A percentile compares a stretch with the other conserved stretches of the same genome.
These are phyloP conservation scores for Neonectria faginata DNA, from an alignment of 2,329 filamentous ascomycete genomes.

Conservation along the genomic window DNA sequence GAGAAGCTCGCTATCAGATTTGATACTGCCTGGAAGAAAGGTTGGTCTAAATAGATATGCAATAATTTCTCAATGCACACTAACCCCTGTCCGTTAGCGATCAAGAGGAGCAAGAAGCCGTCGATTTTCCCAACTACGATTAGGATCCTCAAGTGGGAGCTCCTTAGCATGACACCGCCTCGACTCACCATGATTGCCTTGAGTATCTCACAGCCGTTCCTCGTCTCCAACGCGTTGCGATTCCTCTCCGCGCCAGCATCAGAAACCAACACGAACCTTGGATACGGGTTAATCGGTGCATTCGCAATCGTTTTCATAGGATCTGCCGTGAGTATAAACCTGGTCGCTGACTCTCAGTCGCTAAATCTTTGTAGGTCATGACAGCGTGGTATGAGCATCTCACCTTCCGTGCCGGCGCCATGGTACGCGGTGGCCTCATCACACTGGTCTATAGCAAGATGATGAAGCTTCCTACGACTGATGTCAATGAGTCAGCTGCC, in stretches of 20 bases:
- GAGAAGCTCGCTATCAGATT: constrained; percentile 44
- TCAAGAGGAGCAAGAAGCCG: constrained; percentile 34
- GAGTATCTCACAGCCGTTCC: constrained; percentile 49
- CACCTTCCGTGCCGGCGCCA: constrained; percentile 46
- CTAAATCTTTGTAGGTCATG: constrained; percentile 32
- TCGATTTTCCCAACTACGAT: constrained; percentile 46
- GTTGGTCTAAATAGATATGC: constrained; percentile 15
- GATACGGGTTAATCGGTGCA: constrained; percentile 49
- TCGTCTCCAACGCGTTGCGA: constrained; percentile 44
- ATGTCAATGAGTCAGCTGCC: constrained; percentile 46
- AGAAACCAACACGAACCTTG: constrained; percentile 42
- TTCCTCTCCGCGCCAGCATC: constrained; percentile 44
- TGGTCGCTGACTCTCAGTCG: background rate
- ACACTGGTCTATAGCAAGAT: constrained; percentile 48
- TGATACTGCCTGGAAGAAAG: constrained; percentile 39
- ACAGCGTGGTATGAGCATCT: constrained; percentile 52
- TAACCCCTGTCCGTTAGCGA: constrained; percentile 26
- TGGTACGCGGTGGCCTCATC: constrained; percentile 49
- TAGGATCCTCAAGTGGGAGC: constrained; percentile 45
- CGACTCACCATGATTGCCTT: constrained; percentile 46
- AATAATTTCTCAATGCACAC: background rate
- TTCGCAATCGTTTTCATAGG: constrained; percentile 50
- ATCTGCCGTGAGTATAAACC: constrained; percentile 42
- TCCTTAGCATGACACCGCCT: constrained; percentile 47
- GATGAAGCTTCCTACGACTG: constrained; percentile 42